A percentile compares a stretch with the other conserved stretches of the same genome.
These are phyloP conservation scores for Rhizomucor pusillus DNA, from an alignment of 371 early-diverging fungal genomes.

Conservation along the genomic window DNA sequence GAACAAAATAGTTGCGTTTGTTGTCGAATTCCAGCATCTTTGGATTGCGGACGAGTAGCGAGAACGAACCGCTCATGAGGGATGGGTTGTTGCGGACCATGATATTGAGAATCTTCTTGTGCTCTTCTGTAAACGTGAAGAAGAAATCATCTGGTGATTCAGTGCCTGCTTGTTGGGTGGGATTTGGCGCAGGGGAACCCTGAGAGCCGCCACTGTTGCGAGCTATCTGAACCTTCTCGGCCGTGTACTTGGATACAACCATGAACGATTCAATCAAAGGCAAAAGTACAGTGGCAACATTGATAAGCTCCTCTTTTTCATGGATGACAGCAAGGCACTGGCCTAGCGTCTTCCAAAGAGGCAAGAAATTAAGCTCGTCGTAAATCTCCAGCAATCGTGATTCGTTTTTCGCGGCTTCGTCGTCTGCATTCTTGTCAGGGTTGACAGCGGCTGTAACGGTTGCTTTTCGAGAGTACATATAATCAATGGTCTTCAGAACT, in stretches of 20 bases:
- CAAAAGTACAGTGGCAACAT: constrained; percentile 90
- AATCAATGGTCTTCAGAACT: constrained; percentile 93
- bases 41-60: constrained; percentile 93
- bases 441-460: constrained; percentile 14
- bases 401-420: constrained; percentile 34
- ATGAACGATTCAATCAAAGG: constrained; percentile 96
- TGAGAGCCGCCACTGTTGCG: neutral
- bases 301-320: constrained; percentile 76
- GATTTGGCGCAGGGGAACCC: constrained; percentile 9
- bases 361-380: constrained; percentile 66
- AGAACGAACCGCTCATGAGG: constrained; percentile 95
- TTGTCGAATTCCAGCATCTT: constrained; percentile 98
- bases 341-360: constrained; percentile 84
- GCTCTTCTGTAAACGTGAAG: constrained; percentile 88
- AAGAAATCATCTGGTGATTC: constrained; percentile 71
- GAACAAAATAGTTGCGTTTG: constrained; percentile 96
- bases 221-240: constrained; percentile 30
- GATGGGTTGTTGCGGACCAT: constrained; percentile 97
- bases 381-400: constrained; percentile 67
- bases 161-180: neutral
- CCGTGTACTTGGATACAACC: constrained; percentile 86
- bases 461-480: constrained; percentile 58
- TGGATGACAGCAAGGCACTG: constrained; percentile 70
- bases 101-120: constrained; percentile 93
- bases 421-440: constrained; percentile 8